A percentile compares a stretch with the other conserved stretches of the same genome.
Evolutionary conservation across 1,284 basidiomycete genomes (phyloP).

Genomic region (Pholiota adiposa): DNA sequence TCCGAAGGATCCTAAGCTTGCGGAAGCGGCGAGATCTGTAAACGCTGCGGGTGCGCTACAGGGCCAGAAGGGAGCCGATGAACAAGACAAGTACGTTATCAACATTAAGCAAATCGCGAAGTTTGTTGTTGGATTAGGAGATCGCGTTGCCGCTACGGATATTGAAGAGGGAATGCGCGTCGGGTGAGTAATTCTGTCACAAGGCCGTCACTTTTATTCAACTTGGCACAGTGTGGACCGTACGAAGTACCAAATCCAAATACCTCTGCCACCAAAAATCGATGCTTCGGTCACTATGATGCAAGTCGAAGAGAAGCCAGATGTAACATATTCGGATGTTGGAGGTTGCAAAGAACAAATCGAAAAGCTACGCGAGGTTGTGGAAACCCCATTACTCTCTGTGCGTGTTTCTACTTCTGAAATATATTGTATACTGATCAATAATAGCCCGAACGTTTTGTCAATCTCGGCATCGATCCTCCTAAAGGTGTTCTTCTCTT

Average conservation of each 20-base stretch:
- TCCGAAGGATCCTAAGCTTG: slow-evolving; percentile 72
- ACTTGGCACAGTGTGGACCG: slow-evolving; percentile 71
- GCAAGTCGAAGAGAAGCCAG: slow-evolving; percentile 99
- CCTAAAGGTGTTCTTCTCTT: slow-evolving; percentile 98
- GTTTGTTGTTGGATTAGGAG: slow-evolving; percentile 97
- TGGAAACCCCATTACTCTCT: slow-evolving; percentile 95
- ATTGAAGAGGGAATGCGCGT: slow-evolving; percentile 99
- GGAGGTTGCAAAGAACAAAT: slow-evolving; percentile 99
- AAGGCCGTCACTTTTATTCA: slow-evolving; percentile 5
- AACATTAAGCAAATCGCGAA: slow-evolving; percentile 99
- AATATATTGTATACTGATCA: slow-evolving; percentile 16
- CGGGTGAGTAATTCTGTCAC: slow-evolving; percentile 60
- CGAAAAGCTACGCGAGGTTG: slow-evolving; percentile 98
- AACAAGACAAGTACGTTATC: slow-evolving; percentile 99
- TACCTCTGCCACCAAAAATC: slow-evolving; percentile 99
- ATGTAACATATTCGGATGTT: slow-evolving; percentile 97
- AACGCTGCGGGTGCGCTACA: slow-evolving; percentile 77
- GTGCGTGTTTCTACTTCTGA: slow-evolving; percentile 49
- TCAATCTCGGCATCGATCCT: slow-evolving; percentile 98
- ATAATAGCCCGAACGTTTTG: slow-evolving; percentile 92
- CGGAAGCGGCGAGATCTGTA: slow-evolving; percentile 73
- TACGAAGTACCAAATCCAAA: slow-evolving; percentile 99
- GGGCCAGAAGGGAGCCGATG: slow-evolving; percentile 90
- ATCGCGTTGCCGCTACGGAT: slow-evolving; percentile 96
- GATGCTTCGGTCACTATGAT: slow-evolving; percentile 99